phyloP scores from a whole-genome alignment of 129 eudicot genomes.

The Chrysanthemum lavandulifolium region DNA sequence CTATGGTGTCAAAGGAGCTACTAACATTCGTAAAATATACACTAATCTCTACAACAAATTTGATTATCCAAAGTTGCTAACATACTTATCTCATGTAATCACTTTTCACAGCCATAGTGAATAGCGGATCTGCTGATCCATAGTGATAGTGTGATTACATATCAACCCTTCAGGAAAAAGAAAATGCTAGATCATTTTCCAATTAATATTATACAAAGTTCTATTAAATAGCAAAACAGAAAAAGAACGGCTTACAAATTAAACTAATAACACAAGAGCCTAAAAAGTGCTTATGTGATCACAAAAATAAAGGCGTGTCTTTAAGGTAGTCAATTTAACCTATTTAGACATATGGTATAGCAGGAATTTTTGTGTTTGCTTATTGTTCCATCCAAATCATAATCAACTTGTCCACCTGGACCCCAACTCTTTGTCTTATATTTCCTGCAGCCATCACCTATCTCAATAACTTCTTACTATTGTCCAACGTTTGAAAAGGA shows the following conservation, averaged over 20 bases:
- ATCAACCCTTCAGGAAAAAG: too few relatives aligned
- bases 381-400: constrained; percentile 10
- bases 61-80: not conserved
- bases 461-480: not conserved
- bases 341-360: not conserved
- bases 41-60: not conserved
- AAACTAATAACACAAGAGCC: too few relatives aligned
- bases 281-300: too few relatives aligned
- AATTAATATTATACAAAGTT: too few relatives aligned
- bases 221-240: too few relatives aligned
- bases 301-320: too few relatives aligned
- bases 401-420: constrained; percentile 22
- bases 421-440: constrained; percentile 26
- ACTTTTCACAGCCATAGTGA: too few relatives aligned
- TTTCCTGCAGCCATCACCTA: constrained; percentile 6
- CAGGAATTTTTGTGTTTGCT: not conserved
- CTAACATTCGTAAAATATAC: not conserved
- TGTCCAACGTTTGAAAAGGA: constrained; percentile 15
- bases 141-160: not conserved
- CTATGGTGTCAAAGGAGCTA: not conserved
- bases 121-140: too few relatives aligned
- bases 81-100: too few relatives aligned
- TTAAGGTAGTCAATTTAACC: not conserved
- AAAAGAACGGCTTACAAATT: too few relatives aligned
- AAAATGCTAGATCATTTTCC: too few relatives aligned